Evolutionary conservation across 2,329 filamentous ascomycete genomes (phyloP).

Genomic region (Cordyceps javanica): DNA sequence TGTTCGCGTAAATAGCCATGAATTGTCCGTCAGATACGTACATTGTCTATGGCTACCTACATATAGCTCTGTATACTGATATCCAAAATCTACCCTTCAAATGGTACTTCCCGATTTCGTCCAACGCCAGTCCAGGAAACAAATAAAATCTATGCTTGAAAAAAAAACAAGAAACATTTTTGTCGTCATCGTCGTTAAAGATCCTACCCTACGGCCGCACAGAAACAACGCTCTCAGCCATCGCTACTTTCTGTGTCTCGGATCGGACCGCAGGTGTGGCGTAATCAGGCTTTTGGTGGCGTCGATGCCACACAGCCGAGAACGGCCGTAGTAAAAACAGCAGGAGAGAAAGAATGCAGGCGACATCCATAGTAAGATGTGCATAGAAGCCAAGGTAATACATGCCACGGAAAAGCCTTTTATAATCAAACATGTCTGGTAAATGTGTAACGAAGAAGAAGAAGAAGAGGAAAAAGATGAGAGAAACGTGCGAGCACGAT

Average conservation of each 20-base stretch:
- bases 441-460: no score
- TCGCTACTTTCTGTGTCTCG: background rate
- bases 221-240: background rate
- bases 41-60: background rate
- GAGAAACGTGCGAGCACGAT: no score
- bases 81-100: background rate
- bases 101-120: background rate
- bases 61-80: background rate
- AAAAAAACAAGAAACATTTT: background rate
- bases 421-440: no score
- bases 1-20: no score
- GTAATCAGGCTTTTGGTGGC: background rate
- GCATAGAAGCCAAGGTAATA: background rate
- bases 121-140: background rate
- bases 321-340: background rate
- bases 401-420: background rate
- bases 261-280: background rate
- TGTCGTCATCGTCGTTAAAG: conserved; percentile 6
- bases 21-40: background rate
- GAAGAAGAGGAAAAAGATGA: background rate
- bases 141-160: background rate
- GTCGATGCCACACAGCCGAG: background rate
- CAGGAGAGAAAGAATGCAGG: background rate
- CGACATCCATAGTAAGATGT: background rate
- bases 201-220: background rate